Evolutionary conservation across 2,329 filamentous ascomycete species (phyloP).

Genomic region (Trichoderma endophyticum): DNA sequence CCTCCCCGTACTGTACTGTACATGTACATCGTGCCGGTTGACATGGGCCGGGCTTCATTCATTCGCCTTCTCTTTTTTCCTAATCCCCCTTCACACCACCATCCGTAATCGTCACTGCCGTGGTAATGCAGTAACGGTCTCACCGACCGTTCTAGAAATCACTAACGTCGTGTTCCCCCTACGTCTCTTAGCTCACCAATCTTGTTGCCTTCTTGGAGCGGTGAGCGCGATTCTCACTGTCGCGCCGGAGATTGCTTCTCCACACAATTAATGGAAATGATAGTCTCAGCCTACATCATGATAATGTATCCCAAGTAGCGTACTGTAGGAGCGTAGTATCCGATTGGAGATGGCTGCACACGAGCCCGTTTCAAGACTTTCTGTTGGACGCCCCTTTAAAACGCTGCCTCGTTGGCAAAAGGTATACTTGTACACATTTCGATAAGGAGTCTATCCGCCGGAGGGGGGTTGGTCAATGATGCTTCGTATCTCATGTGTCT

Average conservation of each 20-base stretch:
- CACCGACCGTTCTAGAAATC: constrained; percentile 6
- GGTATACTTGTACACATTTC: not conserved
- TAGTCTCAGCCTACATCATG: constrained; percentile 3
- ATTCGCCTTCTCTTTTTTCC: not conserved
- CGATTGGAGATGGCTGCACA: constrained; percentile 2
- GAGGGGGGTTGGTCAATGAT: not conserved
- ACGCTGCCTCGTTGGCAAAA: not conserved
- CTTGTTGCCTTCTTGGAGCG: constrained; percentile 4
- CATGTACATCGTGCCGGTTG: not conserved
- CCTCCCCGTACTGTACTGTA: not conserved
- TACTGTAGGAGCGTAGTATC: not conserved
- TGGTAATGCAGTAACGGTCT: not conserved
- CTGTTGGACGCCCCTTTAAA: constrained; percentile 1
- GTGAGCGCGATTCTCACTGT: constrained; percentile 1
- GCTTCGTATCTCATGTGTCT: not conserved
- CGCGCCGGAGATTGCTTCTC: constrained; percentile 11
- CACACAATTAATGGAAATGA: constrained; percentile 1
- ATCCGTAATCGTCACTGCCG: not conserved
- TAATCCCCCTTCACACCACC: not conserved
- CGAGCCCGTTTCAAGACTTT: not conserved
- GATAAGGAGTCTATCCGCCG: not conserved
- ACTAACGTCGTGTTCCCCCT: not conserved
- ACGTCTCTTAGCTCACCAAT: not conserved
- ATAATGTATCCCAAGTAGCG: constrained; percentile 7
- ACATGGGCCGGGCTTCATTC: constrained; percentile 2